A percentile compares a stretch with the other conserved stretches of the same genome.
Conservation (phyloP, 2,329 filamentous ascomycete genomes). For the Trichoderma sp. region DNA sequence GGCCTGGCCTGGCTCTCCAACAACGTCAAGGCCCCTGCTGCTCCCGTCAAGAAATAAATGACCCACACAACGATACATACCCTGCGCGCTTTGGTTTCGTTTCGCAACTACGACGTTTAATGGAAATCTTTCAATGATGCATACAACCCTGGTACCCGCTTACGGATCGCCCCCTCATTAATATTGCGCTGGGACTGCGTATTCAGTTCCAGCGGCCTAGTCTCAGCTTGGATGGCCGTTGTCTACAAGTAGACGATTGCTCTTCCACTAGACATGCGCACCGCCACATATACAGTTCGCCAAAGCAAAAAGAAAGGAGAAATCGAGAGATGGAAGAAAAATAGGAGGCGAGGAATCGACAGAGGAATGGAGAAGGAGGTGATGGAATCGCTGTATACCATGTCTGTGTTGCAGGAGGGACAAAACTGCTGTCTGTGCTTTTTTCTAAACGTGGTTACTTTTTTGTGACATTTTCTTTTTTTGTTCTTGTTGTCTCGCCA, state of each 20-base stretch:
- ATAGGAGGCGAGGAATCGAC: not conserved
- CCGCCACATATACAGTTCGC: constrained; percentile 1
- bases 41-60: constrained; percentile 56
- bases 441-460: constrained; percentile 17
- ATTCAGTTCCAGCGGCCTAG: not conserved
- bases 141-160: constrained; percentile 2
- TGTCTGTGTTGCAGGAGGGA: constrained; percentile 17
- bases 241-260: not conserved
- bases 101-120: constrained; percentile 22
- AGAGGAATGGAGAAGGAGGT: not conserved
- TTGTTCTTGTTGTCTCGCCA: not conserved
- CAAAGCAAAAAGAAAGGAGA: not conserved
- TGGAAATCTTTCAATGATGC: constrained; percentile 21
- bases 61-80: not conserved
- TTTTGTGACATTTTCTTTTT: not conserved
- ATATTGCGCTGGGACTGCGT: constrained; percentile 1
- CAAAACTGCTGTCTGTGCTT: constrained; percentile 13
- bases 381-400: constrained; percentile 14
- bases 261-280: not conserved
- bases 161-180: constrained; percentile 13
- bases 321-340: not conserved
- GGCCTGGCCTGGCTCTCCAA: constrained; percentile 82
- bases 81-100: constrained; percentile 2
- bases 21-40: constrained; percentile 70
- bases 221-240: not conserved